These are phyloP conservation scores for Mortierella sp. DNA, from an alignment of 371 early-diverging fungal species.

Conservation along the genomic window DNA sequence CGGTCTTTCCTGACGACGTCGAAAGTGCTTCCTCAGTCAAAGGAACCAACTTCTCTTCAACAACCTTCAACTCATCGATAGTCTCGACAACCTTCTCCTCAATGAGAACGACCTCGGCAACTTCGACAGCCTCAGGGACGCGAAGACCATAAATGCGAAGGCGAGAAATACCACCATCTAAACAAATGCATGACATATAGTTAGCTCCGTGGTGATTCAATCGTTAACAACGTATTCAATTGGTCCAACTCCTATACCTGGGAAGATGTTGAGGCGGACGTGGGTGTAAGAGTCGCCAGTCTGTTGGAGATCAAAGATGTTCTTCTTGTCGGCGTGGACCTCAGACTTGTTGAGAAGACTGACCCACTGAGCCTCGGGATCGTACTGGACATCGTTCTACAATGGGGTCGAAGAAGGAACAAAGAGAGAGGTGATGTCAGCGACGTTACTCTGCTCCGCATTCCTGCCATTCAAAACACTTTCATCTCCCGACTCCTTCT, in stretches of 20 bases:
- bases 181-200: no score
- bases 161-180: slow-evolving; percentile 58
- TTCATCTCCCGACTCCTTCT: not conserved
- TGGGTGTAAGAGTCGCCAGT: slow-evolving; percentile 36
- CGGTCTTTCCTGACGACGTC: not conserved
- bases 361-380: slow-evolving; percentile 53
- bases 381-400: slow-evolving; percentile 52
- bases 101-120: slow-evolving; percentile 9
- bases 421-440: not conserved
- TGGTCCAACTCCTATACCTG: slow-evolving; percentile 20
- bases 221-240: no score
- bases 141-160: slow-evolving; percentile 50
- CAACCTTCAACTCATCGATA: not conserved
- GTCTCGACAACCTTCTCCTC: slow-evolving; percentile 33
- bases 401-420: not conserved
- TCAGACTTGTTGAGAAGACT: slow-evolving; percentile 42
- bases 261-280: slow-evolving; percentile 57
- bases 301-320: slow-evolving; percentile 27
- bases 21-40: slow-evolving; percentile 7
- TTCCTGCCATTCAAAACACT: not conserved
- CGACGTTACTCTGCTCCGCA: not conserved
- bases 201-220: not conserved
- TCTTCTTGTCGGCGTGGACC: slow-evolving; percentile 47
- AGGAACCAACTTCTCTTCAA: slow-evolving; percentile 12
- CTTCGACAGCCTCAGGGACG: slow-evolving; percentile 33